Conservation (phyloP, 306 rosid species). For the Vigna unguiculata region DNA sequence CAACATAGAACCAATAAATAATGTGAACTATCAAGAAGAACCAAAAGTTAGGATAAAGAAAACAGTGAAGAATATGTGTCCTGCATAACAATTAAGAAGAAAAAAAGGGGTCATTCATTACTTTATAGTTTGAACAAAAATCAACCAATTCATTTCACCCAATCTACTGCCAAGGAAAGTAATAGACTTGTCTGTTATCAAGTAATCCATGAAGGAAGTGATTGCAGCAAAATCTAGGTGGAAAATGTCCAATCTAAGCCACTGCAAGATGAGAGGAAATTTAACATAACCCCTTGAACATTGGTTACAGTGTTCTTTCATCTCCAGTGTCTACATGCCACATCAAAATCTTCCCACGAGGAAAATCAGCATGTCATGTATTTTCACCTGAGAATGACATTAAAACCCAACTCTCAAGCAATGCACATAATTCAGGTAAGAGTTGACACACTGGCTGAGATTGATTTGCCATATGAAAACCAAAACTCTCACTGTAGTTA, state of each 20-base stretch:
- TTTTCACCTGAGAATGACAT: constrained; percentile 51
- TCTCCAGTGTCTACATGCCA: constrained; percentile 44
- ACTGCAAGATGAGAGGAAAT: constrained; percentile 35
- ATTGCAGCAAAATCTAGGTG: constrained; percentile 45
- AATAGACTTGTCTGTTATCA: constrained; percentile 44
- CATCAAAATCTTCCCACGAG: constrained; percentile 42
- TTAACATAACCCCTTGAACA: constrained; percentile 41
- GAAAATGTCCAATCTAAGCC: constrained; percentile 46
- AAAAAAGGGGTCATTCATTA: constrained; percentile 22
- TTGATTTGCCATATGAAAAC: constrained; percentile 12
- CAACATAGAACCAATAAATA: constrained; percentile 22
- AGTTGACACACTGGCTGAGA: background rate
- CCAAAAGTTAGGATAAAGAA: constrained; percentile 32
- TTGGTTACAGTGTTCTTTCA: constrained; percentile 39
- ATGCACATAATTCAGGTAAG: constrained; percentile 17
- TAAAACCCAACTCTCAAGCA: constrained; percentile 35
- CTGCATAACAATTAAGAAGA: constrained; percentile 20
- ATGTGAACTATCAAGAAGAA: too few species aligned
- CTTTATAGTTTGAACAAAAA: constrained; percentile 39
- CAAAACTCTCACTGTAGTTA: background rate
- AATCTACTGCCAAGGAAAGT: constrained; percentile 43
- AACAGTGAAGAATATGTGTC: constrained; percentile 28
- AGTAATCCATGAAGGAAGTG: constrained; percentile 21
- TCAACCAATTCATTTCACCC: constrained; percentile 6
- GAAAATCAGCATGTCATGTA: constrained; percentile 42